Base-by-base conservation (phyloP, 2,329 filamentous ascomycete genomes). In the Salinomyces thailandicus region DNA sequence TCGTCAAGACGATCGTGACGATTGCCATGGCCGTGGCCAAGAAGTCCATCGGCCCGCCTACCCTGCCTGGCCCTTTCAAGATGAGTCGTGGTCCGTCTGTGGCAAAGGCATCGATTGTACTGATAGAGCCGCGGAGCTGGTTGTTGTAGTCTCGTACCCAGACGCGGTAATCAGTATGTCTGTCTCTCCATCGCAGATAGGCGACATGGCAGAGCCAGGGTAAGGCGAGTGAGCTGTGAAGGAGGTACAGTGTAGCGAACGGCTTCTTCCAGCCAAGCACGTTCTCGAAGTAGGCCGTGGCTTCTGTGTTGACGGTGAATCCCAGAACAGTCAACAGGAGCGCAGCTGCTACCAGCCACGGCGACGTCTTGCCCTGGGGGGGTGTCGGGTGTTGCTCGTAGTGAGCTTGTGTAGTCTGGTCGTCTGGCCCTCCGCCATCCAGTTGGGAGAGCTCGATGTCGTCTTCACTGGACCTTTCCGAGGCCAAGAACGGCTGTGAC, bases 91-190 rank as follows among this genome's bases (percentile, higher is more conserved):
- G 45, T 3, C 45, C 51, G 15, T 41, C 43, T 16, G 44, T 50
- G 11, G 50, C 49, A 33, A 51, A 57, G 14, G 54, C 52, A 29
- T 54, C 50, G 33, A 57, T 48, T 1, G 48, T 50, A 2, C 46
- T 42, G 24, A 57, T 49, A 15, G 47, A 44, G 18, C 38, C 44
- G 28, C 52, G 49, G 3, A 58, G 42, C 17, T 42, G 35, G 36
- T 56, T 51, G 39, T 54, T 55, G 44, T 57, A 53, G 13, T 51
- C 46, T 28, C 47, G 42, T 5, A 55, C 47, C 51, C 51, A 56
- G 19, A 37, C 27, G 24, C 37, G 36, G 36, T 54, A 54, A 12
- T 49, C 39, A 4, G 36, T 40, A 5, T 46, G 18, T 6, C 46
- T 44, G 24, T 46, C 29, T 12, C 31, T 35, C 42, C 47, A 49